Conservation (phyloP, 352 stramenopile species). For the Phytophthora quininea region DNA sequence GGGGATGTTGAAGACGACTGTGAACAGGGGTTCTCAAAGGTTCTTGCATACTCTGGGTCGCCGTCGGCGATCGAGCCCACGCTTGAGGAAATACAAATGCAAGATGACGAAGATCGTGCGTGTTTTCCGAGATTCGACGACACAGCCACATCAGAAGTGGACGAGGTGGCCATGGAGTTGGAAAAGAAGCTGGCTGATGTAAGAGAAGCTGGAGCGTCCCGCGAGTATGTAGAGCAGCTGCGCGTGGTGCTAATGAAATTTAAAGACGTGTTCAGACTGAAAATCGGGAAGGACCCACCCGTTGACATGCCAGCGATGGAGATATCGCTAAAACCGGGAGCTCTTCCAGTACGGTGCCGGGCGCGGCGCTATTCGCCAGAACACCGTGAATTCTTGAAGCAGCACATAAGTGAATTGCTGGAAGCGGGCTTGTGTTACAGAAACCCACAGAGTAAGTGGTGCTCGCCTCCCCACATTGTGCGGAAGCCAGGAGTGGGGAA, state of each 20-base stretch:
- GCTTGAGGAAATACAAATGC: not conserved
- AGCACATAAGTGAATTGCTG: not conserved
- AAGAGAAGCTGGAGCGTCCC: not conserved
- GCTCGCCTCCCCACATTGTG: not conserved
- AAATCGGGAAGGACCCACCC: not conserved
- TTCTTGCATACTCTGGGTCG: not conserved
- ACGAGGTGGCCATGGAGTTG: not conserved
- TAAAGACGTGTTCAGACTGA: not conserved
- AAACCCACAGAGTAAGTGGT: not conserved
- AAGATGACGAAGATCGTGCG: not conserved
- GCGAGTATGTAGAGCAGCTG: not conserved
- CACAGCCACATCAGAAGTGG: not conserved
- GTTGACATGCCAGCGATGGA: not conserved
- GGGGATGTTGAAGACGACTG: not conserved
- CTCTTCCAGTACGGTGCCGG: not conserved
- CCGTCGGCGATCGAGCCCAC: not conserved
- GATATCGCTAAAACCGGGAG: not conserved
- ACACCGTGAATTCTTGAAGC: not conserved
- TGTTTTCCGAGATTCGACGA: not conserved
- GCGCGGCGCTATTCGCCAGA: not conserved
- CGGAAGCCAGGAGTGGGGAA: not conserved
- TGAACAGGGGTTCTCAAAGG: not conserved
- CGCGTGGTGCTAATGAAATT: not conserved
- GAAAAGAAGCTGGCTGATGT: not conserved
- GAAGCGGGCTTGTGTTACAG: not conserved